phyloP scores from a whole-genome alignment of 2,329 filamentous ascomycete genomes.

The Trichoderma breve region DNA sequence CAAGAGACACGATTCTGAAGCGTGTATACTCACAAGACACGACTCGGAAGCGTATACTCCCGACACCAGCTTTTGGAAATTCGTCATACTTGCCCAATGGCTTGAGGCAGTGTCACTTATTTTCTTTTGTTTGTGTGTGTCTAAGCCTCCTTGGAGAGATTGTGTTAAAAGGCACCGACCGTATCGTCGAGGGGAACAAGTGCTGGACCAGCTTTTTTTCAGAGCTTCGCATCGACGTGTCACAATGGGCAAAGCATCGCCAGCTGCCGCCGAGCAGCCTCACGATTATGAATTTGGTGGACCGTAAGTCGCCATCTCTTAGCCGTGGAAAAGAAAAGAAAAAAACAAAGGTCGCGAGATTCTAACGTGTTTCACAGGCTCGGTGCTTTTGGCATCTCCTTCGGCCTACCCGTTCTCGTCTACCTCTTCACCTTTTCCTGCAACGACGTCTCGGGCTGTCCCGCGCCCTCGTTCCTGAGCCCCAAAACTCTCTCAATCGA shows the following conservation, averaged over 20 bases:
- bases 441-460: conserved; percentile 91
- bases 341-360: neutral
- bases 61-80: neutral
- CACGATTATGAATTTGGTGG: conserved; percentile 54
- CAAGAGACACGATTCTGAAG: neutral
- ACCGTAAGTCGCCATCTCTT: conserved; percentile 40
- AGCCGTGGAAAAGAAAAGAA: neutral
- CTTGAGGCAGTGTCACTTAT: conserved; percentile 16
- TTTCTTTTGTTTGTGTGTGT: neutral
- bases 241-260: conserved; percentile 34
- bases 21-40: neutral
- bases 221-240: neutral
- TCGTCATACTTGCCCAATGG: conserved; percentile 11
- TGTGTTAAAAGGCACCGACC: neutral
- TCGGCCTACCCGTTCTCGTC: conserved; percentile 74
- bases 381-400: conserved; percentile 74
- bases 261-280: conserved; percentile 22
- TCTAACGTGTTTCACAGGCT: conserved; percentile 47
- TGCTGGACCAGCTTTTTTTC: neutral
- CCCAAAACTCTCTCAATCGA: conserved; percentile 70
- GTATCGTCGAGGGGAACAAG: neutral
- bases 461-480: conserved; percentile 73
- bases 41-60: conserved; percentile 5
- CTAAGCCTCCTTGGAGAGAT: neutral
- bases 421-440: conserved; percentile 82